A percentile compares a stretch with the other conserved stretches of the same genome.
Conservation (phyloP, 2,329 filamentous ascomycete genomes). For the Fusarium oxysporum region DNA sequence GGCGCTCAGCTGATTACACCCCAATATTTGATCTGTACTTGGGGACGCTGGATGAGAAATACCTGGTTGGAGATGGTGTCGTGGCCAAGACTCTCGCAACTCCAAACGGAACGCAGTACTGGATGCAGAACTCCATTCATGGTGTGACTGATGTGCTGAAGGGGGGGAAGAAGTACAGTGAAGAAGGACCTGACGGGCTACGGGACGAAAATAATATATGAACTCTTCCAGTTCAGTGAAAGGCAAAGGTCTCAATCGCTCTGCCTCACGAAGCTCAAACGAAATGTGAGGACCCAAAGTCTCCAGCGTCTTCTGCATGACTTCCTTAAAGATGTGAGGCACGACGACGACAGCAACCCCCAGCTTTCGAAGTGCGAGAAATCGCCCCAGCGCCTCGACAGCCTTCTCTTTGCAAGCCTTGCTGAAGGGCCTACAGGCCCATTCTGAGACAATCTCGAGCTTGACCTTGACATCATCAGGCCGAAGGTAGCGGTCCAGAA, state of each 20-base stretch:
- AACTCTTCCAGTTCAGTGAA: neutral
- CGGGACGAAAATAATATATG: neutral
- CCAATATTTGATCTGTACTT: slow-evolving; percentile 24
- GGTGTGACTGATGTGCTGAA: slow-evolving; percentile 20
- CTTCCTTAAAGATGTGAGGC: neutral
- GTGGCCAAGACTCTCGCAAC: slow-evolving; percentile 5
- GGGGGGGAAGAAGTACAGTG: slow-evolving; percentile 15
- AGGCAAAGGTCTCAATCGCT: too few relatives aligned
- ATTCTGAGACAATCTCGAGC: neutral
- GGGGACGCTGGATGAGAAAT: slow-evolving; percentile 28
- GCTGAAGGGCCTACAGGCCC: neutral
- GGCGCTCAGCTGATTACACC: slow-evolving; percentile 21
- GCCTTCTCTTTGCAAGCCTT: neutral
- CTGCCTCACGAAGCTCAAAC: too few relatives aligned
- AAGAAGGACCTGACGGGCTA: slow-evolving; percentile 59
- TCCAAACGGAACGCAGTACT: slow-evolving; percentile 28
- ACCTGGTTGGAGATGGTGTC: neutral
- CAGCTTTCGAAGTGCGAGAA: neutral
- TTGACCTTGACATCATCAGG: neutral
- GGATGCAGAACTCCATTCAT: slow-evolving; percentile 18
- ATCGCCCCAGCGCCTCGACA: neutral
- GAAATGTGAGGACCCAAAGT: neutral
- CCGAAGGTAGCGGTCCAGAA: neutral
- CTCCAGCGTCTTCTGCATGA: neutral
- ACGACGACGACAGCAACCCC: neutral